These are phyloP conservation scores for Penicillium sclerotigenum DNA, from an alignment of 2,329 filamentous ascomycete genomes.

Conservation along the genomic window DNA sequence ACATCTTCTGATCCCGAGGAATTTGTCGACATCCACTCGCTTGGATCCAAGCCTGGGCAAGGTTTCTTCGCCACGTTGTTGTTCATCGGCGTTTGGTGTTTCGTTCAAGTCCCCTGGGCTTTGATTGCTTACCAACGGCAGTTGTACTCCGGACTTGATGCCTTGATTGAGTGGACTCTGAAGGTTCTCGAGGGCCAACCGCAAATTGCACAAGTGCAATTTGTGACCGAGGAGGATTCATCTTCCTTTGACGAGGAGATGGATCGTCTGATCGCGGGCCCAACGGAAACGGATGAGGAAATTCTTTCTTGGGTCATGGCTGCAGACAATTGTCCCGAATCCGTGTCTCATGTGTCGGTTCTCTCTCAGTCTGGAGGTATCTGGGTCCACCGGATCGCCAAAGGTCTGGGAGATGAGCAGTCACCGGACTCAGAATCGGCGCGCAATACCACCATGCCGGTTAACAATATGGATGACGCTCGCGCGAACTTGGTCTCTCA, in stretches of 20 bases:
- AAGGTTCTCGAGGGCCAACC: neutral
- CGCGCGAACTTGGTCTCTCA: neutral
- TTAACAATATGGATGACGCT: neutral
- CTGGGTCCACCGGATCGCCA: neutral
- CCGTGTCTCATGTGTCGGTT: neutral
- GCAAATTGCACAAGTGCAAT: constrained; percentile 3
- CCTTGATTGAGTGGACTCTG: neutral
- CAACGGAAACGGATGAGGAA: neutral
- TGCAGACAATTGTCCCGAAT: neutral
- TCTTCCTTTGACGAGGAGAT: neutral
- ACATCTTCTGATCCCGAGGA: neutral
- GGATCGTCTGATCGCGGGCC: constrained; percentile 1
- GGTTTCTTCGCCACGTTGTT: neutral
- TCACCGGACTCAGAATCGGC: neutral
- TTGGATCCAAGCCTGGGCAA: neutral
- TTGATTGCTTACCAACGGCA: constrained; percentile 1
- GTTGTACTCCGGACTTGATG: neutral
- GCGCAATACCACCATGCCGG: neutral
- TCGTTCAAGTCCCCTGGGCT: neutral
- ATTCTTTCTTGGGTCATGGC: neutral
- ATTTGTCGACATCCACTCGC: neutral
- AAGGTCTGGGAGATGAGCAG: neutral
- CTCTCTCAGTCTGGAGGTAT: neutral
- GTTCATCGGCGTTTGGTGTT: neutral
- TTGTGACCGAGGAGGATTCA: neutral